Evolutionary conservation across 352 stramenopile genomes (phyloP).

Genomic region (Phytopythium ostracodes): DNA sequence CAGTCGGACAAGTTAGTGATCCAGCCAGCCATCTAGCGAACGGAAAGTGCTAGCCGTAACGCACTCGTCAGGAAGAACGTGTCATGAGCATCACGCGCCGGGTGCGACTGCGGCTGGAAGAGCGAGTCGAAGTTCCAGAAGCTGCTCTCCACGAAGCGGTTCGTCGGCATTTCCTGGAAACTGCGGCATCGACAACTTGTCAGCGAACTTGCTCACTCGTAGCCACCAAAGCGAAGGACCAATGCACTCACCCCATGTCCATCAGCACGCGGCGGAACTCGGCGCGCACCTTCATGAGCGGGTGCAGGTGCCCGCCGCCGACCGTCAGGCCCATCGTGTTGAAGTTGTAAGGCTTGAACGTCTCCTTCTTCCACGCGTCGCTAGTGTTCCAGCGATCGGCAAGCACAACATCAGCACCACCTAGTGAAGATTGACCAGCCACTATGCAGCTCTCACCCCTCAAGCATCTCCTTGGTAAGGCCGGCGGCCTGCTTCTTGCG

Average conservation of each 20-base stretch:
- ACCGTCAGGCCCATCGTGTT: constrained; percentile 93
- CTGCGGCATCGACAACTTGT: constrained; percentile 16
- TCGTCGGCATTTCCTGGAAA: constrained; percentile 99
- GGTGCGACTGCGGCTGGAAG: constrained; percentile 99
- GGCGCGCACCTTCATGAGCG: constrained; percentile 95
- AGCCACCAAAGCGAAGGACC: background rate
- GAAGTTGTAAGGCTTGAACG: constrained; percentile 99
- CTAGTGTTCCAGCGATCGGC: constrained; percentile 10
- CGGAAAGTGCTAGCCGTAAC: constrained; percentile 9
- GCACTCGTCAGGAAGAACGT: constrained; percentile 99
- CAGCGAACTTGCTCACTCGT: background rate
- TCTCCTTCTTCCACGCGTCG: constrained; percentile 93
- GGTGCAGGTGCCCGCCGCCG: constrained; percentile 96
- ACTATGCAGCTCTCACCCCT: constrained; percentile 50
- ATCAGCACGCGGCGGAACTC: constrained; percentile 99
- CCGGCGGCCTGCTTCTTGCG: constrained; percentile 96
- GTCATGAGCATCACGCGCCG: constrained; percentile 98
- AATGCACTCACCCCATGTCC: constrained; percentile 93
- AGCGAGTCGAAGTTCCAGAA: constrained; percentile 99
- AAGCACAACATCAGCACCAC: constrained; percentile 12
- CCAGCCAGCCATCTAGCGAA: background rate
- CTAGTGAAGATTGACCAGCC: background rate
- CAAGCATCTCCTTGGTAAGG: constrained; percentile 99
- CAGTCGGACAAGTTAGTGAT: background rate
- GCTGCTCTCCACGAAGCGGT: constrained; percentile 98